Base-by-base conservation (phyloP, 306 rosid genomes). In the Potentilla sterilis region DNA sequence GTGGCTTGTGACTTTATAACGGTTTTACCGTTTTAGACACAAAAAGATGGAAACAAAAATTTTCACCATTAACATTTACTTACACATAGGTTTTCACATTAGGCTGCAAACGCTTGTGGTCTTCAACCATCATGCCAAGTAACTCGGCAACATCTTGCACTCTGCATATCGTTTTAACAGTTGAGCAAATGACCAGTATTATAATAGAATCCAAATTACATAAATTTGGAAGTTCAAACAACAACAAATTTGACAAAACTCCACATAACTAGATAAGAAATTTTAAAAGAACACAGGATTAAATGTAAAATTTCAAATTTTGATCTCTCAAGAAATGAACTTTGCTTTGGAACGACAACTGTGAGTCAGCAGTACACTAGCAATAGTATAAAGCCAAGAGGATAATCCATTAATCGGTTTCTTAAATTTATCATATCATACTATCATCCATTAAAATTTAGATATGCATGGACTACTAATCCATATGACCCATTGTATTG, bases 61-160 rank as follows among this genome's bases (percentile, higher is more conserved):
- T 22, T 15, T 9, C 49, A 41, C 49, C 70, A 66, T 9, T 10
- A 70, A 70, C 62, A 48, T 47, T 15, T 15, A 69, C 98, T 86
- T 89, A 94, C 98, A 88, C 92, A 70, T 94, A 85, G 75, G 97
- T 94, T 86, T 84, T 88, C 83, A 86, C 83, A 83, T 94, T 94
- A 76, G 97, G 98, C 77, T 92, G 96, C 85, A 94, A 78, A 73
- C 96, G 97, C 78, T 92, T 90, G 84, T 92, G 88, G 81, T 86
- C 88, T 86, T 94, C 96, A 75, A 92, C 89, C 97, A 94, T 94
- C 97, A 90, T 90, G 82, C 98, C 97, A 67, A 94, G 97, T 75
- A 94, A 82, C 89, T 94, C 98, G n/a, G 97, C 93, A 81, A 94
- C 97, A 87, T 94, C 97, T 86, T 94, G 97, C 57, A 94, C 93